These are phyloP conservation scores for Coemansia sp. DNA, from an alignment of 192 early-diverging fungal genomes.

Conservation along the genomic window DNA sequence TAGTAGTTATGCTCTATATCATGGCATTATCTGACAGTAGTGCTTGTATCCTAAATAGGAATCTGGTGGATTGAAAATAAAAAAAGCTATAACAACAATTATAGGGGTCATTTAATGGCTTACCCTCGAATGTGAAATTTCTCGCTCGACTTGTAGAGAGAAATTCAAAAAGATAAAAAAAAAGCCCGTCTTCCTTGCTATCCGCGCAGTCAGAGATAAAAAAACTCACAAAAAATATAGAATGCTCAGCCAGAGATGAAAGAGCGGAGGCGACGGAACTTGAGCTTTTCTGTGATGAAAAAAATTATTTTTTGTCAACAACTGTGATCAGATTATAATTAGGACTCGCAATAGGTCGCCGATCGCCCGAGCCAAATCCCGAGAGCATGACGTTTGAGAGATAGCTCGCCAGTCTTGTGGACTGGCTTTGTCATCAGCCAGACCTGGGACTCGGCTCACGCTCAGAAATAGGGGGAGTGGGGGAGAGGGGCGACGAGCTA, in stretches of 20 bases:
- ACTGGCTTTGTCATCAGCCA: background rate
- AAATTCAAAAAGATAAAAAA: slow-evolving; percentile 2
- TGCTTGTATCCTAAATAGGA: background rate
- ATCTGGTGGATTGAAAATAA: background rate
- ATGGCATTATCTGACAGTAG: background rate
- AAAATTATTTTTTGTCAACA: slow-evolving; percentile 10
- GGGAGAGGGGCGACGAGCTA: background rate
- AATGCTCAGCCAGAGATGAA: background rate
- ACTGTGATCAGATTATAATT: background rate
- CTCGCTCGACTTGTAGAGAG: slow-evolving; percentile 9
- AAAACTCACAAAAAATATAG: background rate
- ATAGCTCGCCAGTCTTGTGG: background rate
- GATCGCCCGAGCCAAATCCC: background rate
- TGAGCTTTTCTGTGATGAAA: background rate
- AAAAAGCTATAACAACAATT: slow-evolving; percentile 13
- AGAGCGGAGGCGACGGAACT: background rate
- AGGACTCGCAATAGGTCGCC: background rate
- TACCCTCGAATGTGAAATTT: slow-evolving; percentile 7
- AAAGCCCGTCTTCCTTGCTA: slow-evolving; percentile 10
- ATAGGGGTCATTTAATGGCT: slow-evolving; percentile 1
- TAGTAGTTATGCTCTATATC: background rate
- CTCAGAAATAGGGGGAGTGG: background rate
- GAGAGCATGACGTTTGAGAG: background rate
- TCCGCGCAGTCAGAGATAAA: slow-evolving; percentile 6
- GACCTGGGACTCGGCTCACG: background rate